Percentiles rank a stretch among this genome's conserved stretches.
Conservation (phyloP, 202 grass and related monocot species). For the Musa balbisiana region DNA sequence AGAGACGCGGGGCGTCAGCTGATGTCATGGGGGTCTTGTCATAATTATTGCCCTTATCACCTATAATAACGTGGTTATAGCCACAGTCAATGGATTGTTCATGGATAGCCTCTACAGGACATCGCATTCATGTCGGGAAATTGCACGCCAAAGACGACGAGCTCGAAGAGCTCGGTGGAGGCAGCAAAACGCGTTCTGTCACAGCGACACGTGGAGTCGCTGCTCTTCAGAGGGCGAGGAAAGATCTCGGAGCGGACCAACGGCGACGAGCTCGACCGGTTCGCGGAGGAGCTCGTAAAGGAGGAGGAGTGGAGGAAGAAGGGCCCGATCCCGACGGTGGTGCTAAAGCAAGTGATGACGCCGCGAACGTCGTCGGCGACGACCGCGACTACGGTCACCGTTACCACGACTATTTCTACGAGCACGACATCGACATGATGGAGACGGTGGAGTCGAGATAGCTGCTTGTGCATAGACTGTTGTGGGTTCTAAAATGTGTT, state of each 20-base stretch:
- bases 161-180: constrained; percentile 10
- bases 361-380: constrained; percentile 5
- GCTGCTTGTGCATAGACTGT: neutral
- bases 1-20: no score
- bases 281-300: constrained; percentile 67
- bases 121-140: neutral
- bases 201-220: constrained; percentile 72
- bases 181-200: constrained; percentile 56
- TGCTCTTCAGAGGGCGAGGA: constrained; percentile 61
- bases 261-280: constrained; percentile 66
- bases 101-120: neutral
- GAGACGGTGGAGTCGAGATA: no score
- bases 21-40: no score
- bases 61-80: no score
- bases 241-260: constrained; percentile 73
- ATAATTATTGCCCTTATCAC: neutral
- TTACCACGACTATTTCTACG: neutral
- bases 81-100: no score
- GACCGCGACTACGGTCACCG: neutral
- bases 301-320: constrained; percentile 54
- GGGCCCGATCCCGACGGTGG: constrained; percentile 17
- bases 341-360: constrained; percentile 13
- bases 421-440: neutral
- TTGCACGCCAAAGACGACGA: neutral
- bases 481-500: neutral